Conservation (phyloP, 2,329 filamentous ascomycete genomes). For the Chaetothyriales sp. region DNA sequence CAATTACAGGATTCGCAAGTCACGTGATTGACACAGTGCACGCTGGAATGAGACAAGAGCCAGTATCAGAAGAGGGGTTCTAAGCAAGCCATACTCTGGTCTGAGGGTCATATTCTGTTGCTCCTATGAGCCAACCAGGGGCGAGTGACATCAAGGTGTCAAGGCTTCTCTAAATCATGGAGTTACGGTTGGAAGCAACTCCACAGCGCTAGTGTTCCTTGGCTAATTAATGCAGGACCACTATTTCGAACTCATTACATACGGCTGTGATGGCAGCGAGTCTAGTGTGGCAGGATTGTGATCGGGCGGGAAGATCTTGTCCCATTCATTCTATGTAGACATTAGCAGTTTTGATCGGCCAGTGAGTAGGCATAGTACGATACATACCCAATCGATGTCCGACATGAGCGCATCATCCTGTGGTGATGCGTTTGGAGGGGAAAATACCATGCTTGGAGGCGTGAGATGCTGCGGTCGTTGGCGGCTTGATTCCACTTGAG, state of each 20-base stretch:
- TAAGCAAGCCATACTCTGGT: no score
- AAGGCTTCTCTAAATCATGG: no score
- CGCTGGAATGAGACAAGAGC: not conserved
- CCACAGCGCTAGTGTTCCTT: no score
- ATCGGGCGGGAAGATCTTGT: constrained; percentile 25
- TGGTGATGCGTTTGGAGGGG: constrained; percentile 6
- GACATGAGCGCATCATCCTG: constrained; percentile 27
- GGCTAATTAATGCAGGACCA: no score
- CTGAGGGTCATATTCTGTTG: no score
- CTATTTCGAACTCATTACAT: not conserved
- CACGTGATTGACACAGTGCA: not conserved
- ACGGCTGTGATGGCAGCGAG: not conserved
- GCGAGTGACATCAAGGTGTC: no score
- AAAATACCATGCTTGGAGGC: constrained; percentile 8
- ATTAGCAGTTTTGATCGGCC: not conserved
- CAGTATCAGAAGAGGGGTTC: not conserved
- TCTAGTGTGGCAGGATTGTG: constrained; percentile 32
- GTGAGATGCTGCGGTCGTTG: constrained; percentile 9
- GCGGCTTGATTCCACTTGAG: constrained; percentile 8
- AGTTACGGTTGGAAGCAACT: no score
- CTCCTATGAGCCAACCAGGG: no score
- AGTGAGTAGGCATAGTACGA: not conserved
- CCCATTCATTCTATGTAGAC: constrained; percentile 22
- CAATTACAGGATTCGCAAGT: not conserved
- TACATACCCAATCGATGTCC: constrained; percentile 54